phyloP scores from a whole-genome alignment of 2,329 filamentous ascomycete genomes.

The Samsoniella hepiali region DNA sequence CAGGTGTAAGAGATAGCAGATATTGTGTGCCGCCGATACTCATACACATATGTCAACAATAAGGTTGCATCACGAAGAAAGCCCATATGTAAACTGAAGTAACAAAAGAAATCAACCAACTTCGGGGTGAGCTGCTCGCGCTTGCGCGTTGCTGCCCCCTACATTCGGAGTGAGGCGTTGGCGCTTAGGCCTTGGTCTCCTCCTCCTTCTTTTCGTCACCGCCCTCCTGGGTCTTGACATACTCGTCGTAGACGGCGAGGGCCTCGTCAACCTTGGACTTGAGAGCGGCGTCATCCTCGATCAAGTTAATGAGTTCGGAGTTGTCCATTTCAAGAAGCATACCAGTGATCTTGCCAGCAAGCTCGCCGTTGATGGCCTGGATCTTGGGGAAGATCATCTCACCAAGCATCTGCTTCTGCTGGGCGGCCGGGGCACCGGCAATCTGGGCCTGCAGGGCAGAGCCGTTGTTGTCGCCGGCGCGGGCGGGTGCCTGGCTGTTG shows the following conservation, averaged over 20 bases:
- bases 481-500: conserved; percentile 26
- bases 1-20: conserved; percentile 29
- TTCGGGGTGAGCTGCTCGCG: conserved; percentile 15
- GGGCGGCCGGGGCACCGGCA: conserved; percentile 55
- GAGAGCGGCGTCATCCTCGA: conserved; percentile 84
- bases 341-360: conserved; percentile 98
- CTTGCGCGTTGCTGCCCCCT: conserved; percentile 40
- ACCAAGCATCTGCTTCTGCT: conserved; percentile 98
- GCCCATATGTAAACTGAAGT: conserved; percentile 17
- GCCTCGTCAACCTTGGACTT: conserved; percentile 97
- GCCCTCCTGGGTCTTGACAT: conserved; percentile 68
- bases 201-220: conserved; percentile 51
- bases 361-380: conserved; percentile 84
- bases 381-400: conserved; percentile 99
- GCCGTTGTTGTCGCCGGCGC: conserved; percentile 42
- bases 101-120: conserved; percentile 27
- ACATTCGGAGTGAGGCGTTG: conserved; percentile 14
- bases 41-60: conserved; percentile 10
- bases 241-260: conserved; percentile 95
- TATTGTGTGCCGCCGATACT: conserved; percentile 24
- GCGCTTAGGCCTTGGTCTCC: conserved; percentile 38
- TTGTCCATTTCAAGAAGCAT: conserved; percentile 99
- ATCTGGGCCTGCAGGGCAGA: conserved; percentile 55
- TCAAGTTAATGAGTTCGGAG: conserved; percentile 84
- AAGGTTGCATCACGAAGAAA: conserved; percentile 14